These are phyloP conservation scores for Trichoderma asperelloides DNA, from an alignment of 495 filamentous ascomycete species.

Conservation along the genomic window DNA sequence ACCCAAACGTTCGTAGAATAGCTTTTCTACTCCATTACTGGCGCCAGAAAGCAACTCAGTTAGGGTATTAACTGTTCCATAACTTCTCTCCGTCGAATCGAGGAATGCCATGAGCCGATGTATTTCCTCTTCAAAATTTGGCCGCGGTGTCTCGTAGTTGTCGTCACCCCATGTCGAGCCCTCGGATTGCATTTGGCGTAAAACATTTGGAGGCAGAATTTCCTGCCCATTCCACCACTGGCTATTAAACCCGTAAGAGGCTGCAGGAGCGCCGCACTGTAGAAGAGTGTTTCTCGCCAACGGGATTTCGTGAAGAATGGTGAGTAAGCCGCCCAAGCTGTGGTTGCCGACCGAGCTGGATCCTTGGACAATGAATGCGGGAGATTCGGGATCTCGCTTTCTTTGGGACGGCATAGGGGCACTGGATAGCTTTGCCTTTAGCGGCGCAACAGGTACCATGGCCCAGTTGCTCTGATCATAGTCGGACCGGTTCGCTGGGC, in stretches of 20 bases:
- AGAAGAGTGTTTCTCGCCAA: conserved; percentile 67
- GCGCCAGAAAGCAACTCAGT: conserved; percentile 13
- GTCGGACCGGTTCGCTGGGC: conserved; percentile 59
- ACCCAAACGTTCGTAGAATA: conserved; percentile 1
- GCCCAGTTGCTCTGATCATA: conserved; percentile 72
- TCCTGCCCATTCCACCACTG: conserved; percentile 81
- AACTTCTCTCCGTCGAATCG: conserved; percentile 67
- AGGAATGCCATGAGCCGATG: conserved; percentile 86
- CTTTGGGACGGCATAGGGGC: conserved; percentile 35
- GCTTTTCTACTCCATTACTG: conserved; percentile 15
- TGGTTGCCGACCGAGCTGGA: conserved; percentile 29
- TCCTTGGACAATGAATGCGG: conserved; percentile 65
- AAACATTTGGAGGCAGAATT: conserved; percentile 50
- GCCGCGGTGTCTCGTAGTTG: conserved; percentile 14
- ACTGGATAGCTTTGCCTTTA: conserved; percentile 18
- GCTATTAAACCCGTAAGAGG: conserved; percentile 56
- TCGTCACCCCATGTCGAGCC: conserved; percentile 40
- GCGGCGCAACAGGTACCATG: conserved; percentile 43
- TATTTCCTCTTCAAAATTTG: conserved; percentile 43
- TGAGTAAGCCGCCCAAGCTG: conserved; percentile 60
- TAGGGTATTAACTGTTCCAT: conserved; percentile 58
- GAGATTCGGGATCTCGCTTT: conserved; percentile 47
- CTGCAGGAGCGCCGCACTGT: conserved; percentile 37
- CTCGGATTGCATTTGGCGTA: conserved; percentile 39
- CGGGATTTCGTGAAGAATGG: conserved; percentile 81